These are phyloP conservation scores for Spergularia bocconei DNA, from an alignment of 148 eudicot genomes.

Conservation along the genomic window DNA sequence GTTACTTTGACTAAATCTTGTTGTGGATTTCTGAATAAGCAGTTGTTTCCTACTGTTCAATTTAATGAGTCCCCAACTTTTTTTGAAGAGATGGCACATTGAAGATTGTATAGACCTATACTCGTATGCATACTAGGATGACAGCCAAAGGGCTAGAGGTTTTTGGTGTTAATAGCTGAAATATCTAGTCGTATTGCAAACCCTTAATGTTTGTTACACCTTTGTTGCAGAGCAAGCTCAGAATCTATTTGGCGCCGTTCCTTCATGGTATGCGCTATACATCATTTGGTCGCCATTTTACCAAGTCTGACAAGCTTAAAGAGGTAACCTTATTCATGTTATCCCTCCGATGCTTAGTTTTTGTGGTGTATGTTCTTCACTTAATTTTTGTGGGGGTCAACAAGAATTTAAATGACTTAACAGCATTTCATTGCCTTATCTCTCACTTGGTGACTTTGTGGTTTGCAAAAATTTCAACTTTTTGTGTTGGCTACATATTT, in stretches of 20 bases:
- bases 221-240: slow-evolving; percentile 59
- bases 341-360: not conserved
- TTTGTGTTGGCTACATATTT: too few relatives aligned
- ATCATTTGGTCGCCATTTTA: slow-evolving; percentile 91
- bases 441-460: not conserved
- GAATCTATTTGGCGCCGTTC: slow-evolving; percentile 80
- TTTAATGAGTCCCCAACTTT: not conserved
- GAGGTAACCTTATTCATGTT: slow-evolving; percentile 40
- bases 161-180: not conserved
- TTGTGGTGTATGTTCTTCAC: not conserved
- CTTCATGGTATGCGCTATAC: slow-evolving; percentile 84
- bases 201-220: not conserved
- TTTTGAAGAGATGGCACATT: not conserved
- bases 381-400: not conserved
- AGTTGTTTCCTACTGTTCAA: not conserved
- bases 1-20: not conserved
- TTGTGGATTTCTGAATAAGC: not conserved
- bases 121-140: not conserved
- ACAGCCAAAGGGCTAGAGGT: not conserved
- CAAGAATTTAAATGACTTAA: not conserved
- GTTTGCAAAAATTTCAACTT: too few relatives aligned
- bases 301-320: slow-evolving; percentile 66
- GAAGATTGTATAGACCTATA: not conserved
- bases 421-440: not conserved
- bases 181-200: not conserved